phyloP scores from a whole-genome alignment of 2,329 filamentous ascomycete species.

The Rosellinia necatrix region DNA sequence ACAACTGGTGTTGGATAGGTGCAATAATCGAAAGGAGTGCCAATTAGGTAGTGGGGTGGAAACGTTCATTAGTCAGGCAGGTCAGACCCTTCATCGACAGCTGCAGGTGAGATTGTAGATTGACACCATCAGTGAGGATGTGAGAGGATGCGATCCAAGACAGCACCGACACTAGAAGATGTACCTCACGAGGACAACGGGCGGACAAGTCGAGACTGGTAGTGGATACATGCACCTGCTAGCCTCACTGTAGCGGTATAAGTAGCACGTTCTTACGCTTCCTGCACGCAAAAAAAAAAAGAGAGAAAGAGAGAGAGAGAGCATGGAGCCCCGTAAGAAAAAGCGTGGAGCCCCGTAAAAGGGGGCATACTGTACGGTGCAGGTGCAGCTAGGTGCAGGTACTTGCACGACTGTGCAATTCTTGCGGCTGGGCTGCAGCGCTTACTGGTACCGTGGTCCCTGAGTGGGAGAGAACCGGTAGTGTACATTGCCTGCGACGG shows the following conservation, averaged over 20 bases:
- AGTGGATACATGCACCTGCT: background rate
- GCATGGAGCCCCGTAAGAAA: too few species aligned
- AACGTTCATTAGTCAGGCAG: constrained; percentile 14
- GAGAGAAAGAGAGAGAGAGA: constrained; percentile 1
- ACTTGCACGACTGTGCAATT: too few species aligned
- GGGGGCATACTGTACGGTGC: constrained; percentile 5
- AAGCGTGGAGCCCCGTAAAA: constrained; percentile 24
- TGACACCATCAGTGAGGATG: too few species aligned
- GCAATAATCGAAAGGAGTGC: too few species aligned
- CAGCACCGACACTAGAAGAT: too few species aligned
- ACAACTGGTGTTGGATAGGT: too few species aligned
- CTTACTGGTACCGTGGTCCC: constrained; percentile 7
- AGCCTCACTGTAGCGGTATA: constrained; percentile 4
- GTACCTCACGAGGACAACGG: background rate
- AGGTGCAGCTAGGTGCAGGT: too few species aligned
- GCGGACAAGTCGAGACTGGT: background rate
- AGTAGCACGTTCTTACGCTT: too few species aligned
- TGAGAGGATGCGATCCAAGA: too few species aligned
- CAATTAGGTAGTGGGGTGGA: too few species aligned
- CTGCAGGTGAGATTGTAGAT: constrained; percentile 7
- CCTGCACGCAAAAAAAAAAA: background rate
- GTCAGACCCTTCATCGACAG: background rate
- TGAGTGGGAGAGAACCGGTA: too few species aligned
- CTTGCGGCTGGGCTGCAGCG: constrained; percentile 8
- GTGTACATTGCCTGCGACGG: too few species aligned